These are phyloP conservation scores for Sungouiella blattae DNA, from an alignment of 805 yeast species.

Conservation along the genomic window DNA sequence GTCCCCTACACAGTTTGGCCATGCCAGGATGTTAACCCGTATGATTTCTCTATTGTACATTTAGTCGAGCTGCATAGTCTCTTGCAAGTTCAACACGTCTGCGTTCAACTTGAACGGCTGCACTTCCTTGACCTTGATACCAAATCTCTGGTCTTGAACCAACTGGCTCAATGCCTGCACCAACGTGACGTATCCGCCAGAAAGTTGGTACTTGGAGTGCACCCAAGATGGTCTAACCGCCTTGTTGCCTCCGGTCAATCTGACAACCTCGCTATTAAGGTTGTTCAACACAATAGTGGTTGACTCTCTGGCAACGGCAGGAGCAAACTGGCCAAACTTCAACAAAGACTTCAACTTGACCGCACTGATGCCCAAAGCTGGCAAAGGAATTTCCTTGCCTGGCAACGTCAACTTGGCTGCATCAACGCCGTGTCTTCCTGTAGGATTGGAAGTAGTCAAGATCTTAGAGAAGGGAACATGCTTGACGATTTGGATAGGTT, in stretches of 20 bases:
- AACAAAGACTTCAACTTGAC: constrained; percentile 61
- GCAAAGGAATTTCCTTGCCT: constrained; percentile 73
- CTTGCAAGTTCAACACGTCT: constrained; percentile 13
- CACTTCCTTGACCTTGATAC: constrained; percentile 57
- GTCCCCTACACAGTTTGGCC: too few relatives aligned
- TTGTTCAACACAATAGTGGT: constrained; percentile 63
- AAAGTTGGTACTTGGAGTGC: constrained; percentile 70
- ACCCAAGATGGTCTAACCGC: constrained; percentile 80
- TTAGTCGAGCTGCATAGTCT: constrained; percentile 20
- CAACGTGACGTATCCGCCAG: constrained; percentile 43
- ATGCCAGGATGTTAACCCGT: too few relatives aligned
- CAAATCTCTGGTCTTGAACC: constrained; percentile 66
- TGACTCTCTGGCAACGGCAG: constrained; percentile 71
- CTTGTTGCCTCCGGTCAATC: constrained; percentile 77
- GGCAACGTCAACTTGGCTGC: constrained; percentile 64
- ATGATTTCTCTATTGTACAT: too few relatives aligned
- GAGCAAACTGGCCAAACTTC: constrained; percentile 45
- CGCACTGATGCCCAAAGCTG: constrained; percentile 68
- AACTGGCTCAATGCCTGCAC: constrained; percentile 55
- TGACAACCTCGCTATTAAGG: constrained; percentile 55
- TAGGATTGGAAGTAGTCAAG: constrained; percentile 59
- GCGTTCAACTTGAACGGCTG: constrained; percentile 16
- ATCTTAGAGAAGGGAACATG: constrained; percentile 69
- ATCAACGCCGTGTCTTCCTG: constrained; percentile 65
- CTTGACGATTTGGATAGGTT: constrained; percentile 68